Conservation (phyloP, 2,329 filamentous ascomycete species). For the Hypoxylon sp. region DNA sequence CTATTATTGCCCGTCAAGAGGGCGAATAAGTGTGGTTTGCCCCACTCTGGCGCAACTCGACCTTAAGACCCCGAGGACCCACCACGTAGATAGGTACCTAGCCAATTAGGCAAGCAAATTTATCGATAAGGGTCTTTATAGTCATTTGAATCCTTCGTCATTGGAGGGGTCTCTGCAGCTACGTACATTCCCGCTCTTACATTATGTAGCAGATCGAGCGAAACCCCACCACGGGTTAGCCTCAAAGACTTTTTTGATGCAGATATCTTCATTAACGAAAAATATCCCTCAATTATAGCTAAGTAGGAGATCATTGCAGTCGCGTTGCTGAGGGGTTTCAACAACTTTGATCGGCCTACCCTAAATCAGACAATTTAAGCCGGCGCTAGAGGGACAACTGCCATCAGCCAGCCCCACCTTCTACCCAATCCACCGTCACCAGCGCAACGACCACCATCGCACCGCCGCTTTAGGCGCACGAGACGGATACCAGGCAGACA, state of each 20-base stretch:
- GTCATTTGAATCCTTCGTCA: conserved; percentile 31
- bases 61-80: conserved; percentile 28
- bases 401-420: conserved; percentile 1
- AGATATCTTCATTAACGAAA: neutral
- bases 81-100: conserved; percentile 19
- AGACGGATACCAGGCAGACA: neutral
- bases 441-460: neutral
- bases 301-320: neutral
- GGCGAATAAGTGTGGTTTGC: conserved; percentile 40
- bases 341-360: neutral
- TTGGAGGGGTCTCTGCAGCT: conserved; percentile 37
- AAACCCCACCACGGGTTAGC: conserved; percentile 33
- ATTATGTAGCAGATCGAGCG: conserved; percentile 32
- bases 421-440: conserved; percentile 3
- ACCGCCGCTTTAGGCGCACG: neutral
- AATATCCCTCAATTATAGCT: neutral
- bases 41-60: conserved; percentile 38
- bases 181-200: conserved; percentile 34
- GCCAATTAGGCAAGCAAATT: conserved; percentile 3
- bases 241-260: conserved; percentile 16
- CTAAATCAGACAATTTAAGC: conserved; percentile 2
- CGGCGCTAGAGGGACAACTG: neutral
- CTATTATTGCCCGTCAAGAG: conserved; percentile 36
- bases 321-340: neutral
- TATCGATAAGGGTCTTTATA: conserved; percentile 40